Conservation (phyloP, 208 protist species). For the Leishmania turanica region DNA sequence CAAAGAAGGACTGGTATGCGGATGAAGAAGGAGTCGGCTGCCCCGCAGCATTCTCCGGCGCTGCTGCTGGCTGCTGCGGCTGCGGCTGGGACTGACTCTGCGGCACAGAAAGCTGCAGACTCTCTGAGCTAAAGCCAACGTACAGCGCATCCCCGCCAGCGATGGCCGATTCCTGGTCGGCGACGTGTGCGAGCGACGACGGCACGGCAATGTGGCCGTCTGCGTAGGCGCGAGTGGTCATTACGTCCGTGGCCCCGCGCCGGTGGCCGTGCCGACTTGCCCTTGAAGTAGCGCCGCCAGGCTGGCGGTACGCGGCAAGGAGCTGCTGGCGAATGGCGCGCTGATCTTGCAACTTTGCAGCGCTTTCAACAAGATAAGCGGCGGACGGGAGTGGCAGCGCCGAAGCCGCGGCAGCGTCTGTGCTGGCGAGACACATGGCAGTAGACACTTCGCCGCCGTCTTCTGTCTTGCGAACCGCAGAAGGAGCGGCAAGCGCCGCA, state of each 20-base stretch:
- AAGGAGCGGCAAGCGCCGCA: not conserved
- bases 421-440: not conserved
- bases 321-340: slow-evolving; percentile 21
- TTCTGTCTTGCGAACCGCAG: not conserved
- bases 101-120: slow-evolving; percentile 22
- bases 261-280: not conserved
- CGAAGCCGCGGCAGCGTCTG: not conserved
- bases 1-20: not conserved
- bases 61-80: not conserved
- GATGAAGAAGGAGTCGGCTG: not conserved
- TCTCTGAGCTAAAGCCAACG: slow-evolving; percentile 31
- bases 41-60: not conserved
- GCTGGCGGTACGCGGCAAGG: slow-evolving; percentile 20
- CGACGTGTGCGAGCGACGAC: not conserved
- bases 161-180: not conserved
- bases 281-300: not conserved
- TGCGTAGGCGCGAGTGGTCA: not conserved
- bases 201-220: not conserved
- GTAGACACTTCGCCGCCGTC: not conserved
- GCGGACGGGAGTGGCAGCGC: not conserved
- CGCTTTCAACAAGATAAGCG: not conserved
- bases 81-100: not conserved
- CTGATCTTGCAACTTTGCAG: slow-evolving; percentile 18
- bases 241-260: not conserved
- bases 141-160: slow-evolving; percentile 4